These are phyloP conservation scores for Dalbergia cultrata DNA, from an alignment of 306 rosid genomes.

Conservation along the genomic window DNA sequence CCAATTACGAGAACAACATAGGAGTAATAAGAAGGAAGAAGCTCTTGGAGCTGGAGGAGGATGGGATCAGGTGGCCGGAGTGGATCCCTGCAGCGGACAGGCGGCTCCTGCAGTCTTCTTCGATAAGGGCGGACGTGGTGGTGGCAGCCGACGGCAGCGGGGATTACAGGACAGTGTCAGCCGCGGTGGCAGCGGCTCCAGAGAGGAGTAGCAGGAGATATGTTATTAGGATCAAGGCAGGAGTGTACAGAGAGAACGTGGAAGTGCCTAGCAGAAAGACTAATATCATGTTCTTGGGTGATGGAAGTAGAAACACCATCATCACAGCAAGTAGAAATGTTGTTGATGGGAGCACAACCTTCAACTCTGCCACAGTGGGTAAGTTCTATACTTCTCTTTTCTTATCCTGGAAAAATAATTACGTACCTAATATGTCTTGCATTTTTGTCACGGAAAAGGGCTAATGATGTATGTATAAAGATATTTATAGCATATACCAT, in stretches of 20 bases:
- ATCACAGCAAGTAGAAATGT: constrained; percentile 73
- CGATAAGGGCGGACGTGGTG: constrained; percentile 57
- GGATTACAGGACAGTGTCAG: constrained; percentile 64
- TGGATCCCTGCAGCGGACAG: constrained; percentile 73
- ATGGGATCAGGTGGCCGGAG: constrained; percentile 60
- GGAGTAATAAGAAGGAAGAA: constrained; percentile 32
- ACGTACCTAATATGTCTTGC: too few relatives aligned
- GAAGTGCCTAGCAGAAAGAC: constrained; percentile 69
- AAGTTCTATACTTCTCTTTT: neutral
- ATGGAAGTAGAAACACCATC: constrained; percentile 67
- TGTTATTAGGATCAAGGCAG: constrained; percentile 72
- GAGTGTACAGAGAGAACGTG: constrained; percentile 76
- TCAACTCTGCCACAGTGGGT: constrained; percentile 81
- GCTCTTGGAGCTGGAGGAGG: constrained; percentile 26
- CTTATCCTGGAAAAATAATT: too few relatives aligned
- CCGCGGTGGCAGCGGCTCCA: constrained; percentile 79
- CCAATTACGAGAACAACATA: constrained; percentile 38
- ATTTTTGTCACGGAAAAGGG: too few relatives aligned
- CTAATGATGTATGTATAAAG: too few relatives aligned
- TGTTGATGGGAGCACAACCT: constrained; percentile 83
- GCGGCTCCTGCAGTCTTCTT: constrained; percentile 60
- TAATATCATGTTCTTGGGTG: constrained; percentile 78
- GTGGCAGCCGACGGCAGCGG: constrained; percentile 88
- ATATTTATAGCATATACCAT: too few relatives aligned
- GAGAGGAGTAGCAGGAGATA: constrained; percentile 56